Percentiles rank a stretch among this genome's conserved stretches.
Evolutionary conservation across 2,329 filamentous ascomycete species (phyloP).

Genomic region (Penicillium corylophilum): DNA sequence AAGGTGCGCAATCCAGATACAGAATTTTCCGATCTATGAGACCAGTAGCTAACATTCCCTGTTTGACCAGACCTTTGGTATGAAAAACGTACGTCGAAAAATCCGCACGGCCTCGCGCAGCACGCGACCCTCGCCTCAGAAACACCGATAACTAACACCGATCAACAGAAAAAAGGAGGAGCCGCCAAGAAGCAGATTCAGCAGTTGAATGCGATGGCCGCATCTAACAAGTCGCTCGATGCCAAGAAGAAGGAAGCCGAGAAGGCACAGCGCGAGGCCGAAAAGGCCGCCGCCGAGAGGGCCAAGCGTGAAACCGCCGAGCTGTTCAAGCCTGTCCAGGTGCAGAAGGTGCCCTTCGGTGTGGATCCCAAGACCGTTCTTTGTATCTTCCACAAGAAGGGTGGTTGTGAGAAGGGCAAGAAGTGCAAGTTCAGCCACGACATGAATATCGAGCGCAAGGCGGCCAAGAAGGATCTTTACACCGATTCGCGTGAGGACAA

Average conservation of each 20-base stretch:
- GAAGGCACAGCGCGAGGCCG: conserved; percentile 68
- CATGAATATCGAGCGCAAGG: conserved; percentile 81
- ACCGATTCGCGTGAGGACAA: conserved; percentile 70
- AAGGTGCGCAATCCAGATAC: conserved; percentile 51
- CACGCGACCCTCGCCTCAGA: conserved; percentile 1
- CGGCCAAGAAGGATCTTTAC: conserved; percentile 89
- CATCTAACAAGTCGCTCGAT: conserved; percentile 75
- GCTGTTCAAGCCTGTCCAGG: conserved; percentile 86
- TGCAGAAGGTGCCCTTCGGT: conserved; percentile 97
- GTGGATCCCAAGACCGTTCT: conserved; percentile 97
- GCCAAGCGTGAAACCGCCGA: conserved; percentile 77
- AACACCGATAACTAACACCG: conserved; percentile 18
- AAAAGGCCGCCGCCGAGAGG: conserved; percentile 86
- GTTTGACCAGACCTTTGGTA: conserved; percentile 75
- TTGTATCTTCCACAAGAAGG: conserved; percentile 96
- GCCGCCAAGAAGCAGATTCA: conserved; percentile 88
- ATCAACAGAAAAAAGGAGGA: conserved; percentile 76
- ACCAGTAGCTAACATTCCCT: conserved; percentile 16
- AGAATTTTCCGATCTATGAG: conserved; percentile 4
- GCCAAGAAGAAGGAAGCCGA: conserved; percentile 76
- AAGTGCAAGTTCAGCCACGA: conserved; percentile 99
- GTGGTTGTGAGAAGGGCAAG: conserved; percentile 91
- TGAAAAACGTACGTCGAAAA: conserved; percentile 74
- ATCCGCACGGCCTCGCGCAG: conserved; percentile 4
- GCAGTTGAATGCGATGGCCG: conserved; percentile 72